A percentile compares a stretch with the other conserved stretches of the same genome.
These are phyloP conservation scores for Pseudonitzschia multiseries DNA, from an alignment of 108 stramenopile genomes.

Conservation along the genomic window DNA sequence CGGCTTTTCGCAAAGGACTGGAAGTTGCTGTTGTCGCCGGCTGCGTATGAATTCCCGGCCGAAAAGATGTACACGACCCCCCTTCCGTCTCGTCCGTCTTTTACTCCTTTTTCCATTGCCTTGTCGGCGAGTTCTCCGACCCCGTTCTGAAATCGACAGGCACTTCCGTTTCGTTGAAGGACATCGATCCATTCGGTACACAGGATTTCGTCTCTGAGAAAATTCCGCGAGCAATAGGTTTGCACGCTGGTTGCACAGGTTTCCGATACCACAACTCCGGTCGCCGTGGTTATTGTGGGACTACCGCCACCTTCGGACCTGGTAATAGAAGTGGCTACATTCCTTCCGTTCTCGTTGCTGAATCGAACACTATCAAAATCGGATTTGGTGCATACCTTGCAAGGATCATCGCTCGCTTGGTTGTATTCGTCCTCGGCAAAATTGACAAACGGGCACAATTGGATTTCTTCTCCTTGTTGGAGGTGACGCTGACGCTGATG, in stretches of 20 bases:
- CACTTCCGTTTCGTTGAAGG: neutral
- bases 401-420: neutral
- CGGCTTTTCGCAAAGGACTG: constrained; percentile 23
- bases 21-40: constrained; percentile 28
- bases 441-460: neutral
- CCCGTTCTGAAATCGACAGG: constrained; percentile 14
- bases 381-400: neutral
- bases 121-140: neutral
- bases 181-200: constrained; percentile 31
- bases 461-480: neutral
- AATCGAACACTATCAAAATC: neutral
- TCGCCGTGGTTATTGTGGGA: neutral
- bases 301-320: too few species aligned
- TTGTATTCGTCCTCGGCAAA: constrained; percentile 3
- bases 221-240: constrained; percentile 15
- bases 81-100: constrained; percentile 23
- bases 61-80: constrained; percentile 33
- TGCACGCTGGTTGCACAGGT: neutral
- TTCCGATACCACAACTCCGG: neutral
- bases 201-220: neutral
- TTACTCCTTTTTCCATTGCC: constrained; percentile 1
- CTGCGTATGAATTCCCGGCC: constrained; percentile 23
- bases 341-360: neutral
- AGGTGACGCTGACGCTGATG: neutral
- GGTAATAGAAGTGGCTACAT: neutral